Evolutionary conservation across 495 filamentous ascomycete genomes (phyloP).

Genomic region (Lasiosphaeris hirsuta): DNA sequence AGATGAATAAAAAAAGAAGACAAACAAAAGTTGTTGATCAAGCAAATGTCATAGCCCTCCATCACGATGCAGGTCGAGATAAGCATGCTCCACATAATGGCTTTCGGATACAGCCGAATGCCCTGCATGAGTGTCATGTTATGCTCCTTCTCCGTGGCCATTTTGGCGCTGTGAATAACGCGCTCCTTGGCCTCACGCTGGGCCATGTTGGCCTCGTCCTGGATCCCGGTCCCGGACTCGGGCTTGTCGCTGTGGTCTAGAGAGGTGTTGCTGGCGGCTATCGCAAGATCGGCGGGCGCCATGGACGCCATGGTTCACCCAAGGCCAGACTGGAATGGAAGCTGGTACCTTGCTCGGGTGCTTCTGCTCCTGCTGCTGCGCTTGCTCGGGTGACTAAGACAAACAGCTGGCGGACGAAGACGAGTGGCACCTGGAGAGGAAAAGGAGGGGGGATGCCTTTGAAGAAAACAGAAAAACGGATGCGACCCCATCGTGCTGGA

Average conservation of each 20-base stretch:
- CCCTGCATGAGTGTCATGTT: conserved; percentile 53
- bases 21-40: conserved; percentile 56
- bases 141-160: conserved; percentile 52
- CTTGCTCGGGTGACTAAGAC: too few species aligned
- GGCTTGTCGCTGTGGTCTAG: neutral
- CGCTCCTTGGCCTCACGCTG: conserved; percentile 30
- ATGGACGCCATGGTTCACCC: too few species aligned
- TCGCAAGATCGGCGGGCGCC: too few species aligned
- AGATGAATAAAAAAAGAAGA: neutral
- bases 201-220: conserved; percentile 14
- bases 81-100: conserved; percentile 57
- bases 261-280: neutral
- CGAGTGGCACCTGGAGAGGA: too few species aligned
- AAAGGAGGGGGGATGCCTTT: too few species aligned
- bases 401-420: too few species aligned
- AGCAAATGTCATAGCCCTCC: conserved; percentile 61
- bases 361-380: too few species aligned
- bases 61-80: conserved; percentile 62
- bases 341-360: too few species aligned
- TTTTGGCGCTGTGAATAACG: conserved; percentile 44
- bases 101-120: conserved; percentile 53
- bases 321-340: too few species aligned
- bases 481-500: too few species aligned
- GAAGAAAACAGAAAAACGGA: too few species aligned
- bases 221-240: neutral